Evolutionary conservation across 768 basidiomycete genomes (phyloP), one percentile per base, ranked within the genome.

Genomic region (Xanthoconium purpureum): DNA sequence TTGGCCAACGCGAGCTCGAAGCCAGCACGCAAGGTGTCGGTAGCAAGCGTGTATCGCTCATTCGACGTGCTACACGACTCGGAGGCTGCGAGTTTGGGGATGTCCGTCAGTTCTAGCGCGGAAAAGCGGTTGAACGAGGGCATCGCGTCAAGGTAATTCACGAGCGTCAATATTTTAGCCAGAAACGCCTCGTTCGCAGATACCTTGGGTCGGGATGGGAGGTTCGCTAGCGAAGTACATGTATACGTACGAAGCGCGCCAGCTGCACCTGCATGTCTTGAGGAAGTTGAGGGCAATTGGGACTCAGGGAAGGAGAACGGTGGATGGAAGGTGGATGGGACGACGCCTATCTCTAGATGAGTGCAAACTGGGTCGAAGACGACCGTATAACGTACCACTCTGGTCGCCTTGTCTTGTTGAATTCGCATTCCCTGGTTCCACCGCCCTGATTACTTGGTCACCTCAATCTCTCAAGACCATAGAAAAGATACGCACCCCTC

Each of bases 391-490:
- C 78, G 37, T 59, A 89, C 89, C 83, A 66, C 78, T 80, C 30
- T 67, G 76, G 24, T 71, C 48, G 0, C 84, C 86, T 55, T 80
- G 68, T 44, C 82, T 87, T n/a, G 89, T 81, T 24, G 60, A 91
- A 84, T 3, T 69, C 39, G 43, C 78, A 73, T 46, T 80, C 77
- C 37, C 61, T 65, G 52, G 38, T 59, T 47, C 9, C 64, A 30
- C 32, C 65, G 55, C 47, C 63, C 60, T 32, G 67, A 58, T 50
- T 72, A 66, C 55, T 75, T 74, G 30, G 84, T 68, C 28, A 75
- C 71, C 64, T 87, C 85, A 60, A 85, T 84, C 18, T 71, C 62
- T 90, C 89, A 6, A 90, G 78, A n/a, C 85, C 84, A 12, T 24
- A 24, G 24, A 4, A 24, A 4, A 4, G 4, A 24, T 24, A 24